Base-by-base conservation (phyloP, 441 rosid genomes). In the Macaranga tanarius region DNA sequence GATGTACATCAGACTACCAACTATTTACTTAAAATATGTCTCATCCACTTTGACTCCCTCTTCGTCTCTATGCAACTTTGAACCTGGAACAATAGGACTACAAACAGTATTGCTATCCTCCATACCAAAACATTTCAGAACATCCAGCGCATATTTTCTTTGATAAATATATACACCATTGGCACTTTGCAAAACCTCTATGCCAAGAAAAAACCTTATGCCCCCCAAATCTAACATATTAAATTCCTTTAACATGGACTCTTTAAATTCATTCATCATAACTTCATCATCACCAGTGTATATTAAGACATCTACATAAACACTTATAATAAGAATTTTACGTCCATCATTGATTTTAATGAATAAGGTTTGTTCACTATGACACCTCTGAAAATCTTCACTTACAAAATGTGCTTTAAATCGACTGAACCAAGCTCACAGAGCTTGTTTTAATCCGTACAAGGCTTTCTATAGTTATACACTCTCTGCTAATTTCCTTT, bases 1-100 rank as follows among this genome's bases (percentile, higher is more conserved):
- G 61, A 56, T 8, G 31, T 56, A 56, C 61, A 56, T 56, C 10
- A 56, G 61, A n/a, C 31, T 56, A 11, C 28, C 61, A 6, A 56
- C 61, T 56, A 56, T 56, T 23, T 56, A 26, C 16, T 56, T 56
- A 23, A 56, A 22, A n/a, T 56, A 56, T 3, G 61, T 56, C 19
- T 56, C 28, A 56, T 7, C 26, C 4, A 56, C 26, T 56, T 23
- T 56, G 61, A 56, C 28, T 56, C 61, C 61, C 19, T n/a, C 28
- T 56, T 56, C 61, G 19, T 56, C 28, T 8, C 28, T 56, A 56
- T 56, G 28, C 61, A 56, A 56, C 26, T 56, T 56, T n/a, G 26
- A 56, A 22, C 61, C 61, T 56, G 31, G 61, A n/a, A 56, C 60
- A 56, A 56, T 56, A 2, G 61, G 31, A 56, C 61, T 56, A 56